Conservation (phyloP, 1,284 basidiomycete genomes). For the Trichosporon inkin region DNA sequence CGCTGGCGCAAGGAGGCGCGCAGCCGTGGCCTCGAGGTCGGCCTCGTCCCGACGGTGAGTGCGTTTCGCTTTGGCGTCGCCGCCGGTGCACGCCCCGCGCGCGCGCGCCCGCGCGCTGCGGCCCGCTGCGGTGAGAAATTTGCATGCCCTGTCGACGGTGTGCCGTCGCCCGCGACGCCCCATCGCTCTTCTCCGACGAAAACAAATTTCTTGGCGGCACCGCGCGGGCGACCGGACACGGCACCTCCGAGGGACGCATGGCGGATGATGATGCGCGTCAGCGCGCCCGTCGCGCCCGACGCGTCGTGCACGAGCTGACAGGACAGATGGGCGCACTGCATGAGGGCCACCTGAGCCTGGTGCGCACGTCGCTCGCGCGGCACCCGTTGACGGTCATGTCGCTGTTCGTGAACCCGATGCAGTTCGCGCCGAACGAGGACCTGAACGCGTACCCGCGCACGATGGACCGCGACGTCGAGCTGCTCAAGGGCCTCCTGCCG, state of each 20-base stretch:
- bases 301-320: no score
- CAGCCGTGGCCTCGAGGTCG: conserved; percentile 64
- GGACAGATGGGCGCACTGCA: conserved; percentile 85
- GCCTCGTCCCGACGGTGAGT: conserved; percentile 75
- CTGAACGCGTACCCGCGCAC: conserved; percentile 86
- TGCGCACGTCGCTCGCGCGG: conserved; percentile 62
- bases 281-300: no score
- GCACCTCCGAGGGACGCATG: not conserved
- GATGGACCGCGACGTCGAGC: conserved; percentile 52
- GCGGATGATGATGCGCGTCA: no score
- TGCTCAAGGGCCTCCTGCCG: conserved; percentile 62
- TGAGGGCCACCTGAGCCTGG: conserved; percentile 82
- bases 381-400: conserved; percentile 88
- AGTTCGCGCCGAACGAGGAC: conserved; percentile 95
- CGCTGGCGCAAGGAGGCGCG: conserved; percentile 70
- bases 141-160: not conserved
- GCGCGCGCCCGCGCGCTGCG: no score
- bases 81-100: not conserved
- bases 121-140: not conserved
- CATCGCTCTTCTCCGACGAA: conserved; percentile 8
- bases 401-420: conserved; percentile 96
- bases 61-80: not conserved
- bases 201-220: conserved; percentile 2
- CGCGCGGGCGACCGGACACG: not conserved
- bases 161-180: not conserved